Base-by-base conservation (phyloP, 768 basidiomycete species). In the Chalciporus chontae region DNA sequence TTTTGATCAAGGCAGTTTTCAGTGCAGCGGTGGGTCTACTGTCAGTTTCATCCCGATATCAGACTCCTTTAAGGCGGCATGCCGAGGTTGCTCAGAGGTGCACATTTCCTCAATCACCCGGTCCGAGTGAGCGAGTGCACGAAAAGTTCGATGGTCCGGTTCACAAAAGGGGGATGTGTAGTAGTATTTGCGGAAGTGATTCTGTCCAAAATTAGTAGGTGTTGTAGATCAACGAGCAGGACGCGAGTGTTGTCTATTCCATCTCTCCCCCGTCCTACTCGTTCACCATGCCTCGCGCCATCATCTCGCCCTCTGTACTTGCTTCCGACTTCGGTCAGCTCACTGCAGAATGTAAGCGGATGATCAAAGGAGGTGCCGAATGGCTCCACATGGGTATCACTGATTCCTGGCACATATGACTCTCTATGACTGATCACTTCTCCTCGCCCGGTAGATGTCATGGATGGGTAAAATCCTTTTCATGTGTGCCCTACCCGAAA, bases 291-390 rank as follows among this genome's bases (percentile, higher is more conserved):
- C 87, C 85, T 58, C 82, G 79, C 58, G 84, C 91, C 13, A 97
- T 98, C 73, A 92, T 99, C 68, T 86, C 94, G 9, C 96, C 96
- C 18, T 97, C 94, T 4, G 93, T 98, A 38, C 86, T 99, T 15
- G 95, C 96, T 48, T 94, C 90, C 10, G 94, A 99, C 75, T 94
- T 99, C 71, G 94, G 93, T 37, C 86, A 95, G 63, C 82, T 99
- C 59, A 86, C 85, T 44, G 87, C 86, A 60, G 96, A 99, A 82
- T 96, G 96, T 73, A 87, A 88, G 66, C 80, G 94, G 43, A 98
- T 99, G 94, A 92, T 97, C 53, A 84, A 85, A 64, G 81, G 83
- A 54, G 96, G 96, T 11, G 94, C 94, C 18, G 87, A 98, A 69
- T 98, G 96, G 96, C 79, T 97, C 50, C 95, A 97, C 60, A 97